These are phyloP conservation scores for Fragosphaeria purpurea DNA, from an alignment of 2,329 filamentous ascomycete species.

Conservation along the genomic window DNA sequence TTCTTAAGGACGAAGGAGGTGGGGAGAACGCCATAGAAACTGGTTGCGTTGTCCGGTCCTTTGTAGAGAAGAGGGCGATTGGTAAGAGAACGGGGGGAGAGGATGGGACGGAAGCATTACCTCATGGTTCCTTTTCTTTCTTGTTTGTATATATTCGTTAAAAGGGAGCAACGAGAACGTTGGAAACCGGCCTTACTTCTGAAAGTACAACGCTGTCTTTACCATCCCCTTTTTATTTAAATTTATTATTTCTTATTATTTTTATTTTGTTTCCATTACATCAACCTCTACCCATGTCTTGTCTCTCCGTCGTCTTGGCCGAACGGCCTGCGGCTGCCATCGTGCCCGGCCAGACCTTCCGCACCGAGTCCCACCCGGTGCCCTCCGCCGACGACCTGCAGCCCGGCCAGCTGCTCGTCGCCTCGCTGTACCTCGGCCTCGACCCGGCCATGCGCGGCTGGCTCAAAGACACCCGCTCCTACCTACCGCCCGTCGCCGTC, in stretches of 20 bases:
- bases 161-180: too few species aligned
- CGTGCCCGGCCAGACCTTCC: slow-evolving; percentile 56
- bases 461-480: slow-evolving; percentile 40
- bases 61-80: too few species aligned
- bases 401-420: slow-evolving; percentile 43
- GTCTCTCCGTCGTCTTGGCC: slow-evolving; percentile 44
- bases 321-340: slow-evolving; percentile 52
- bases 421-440: slow-evolving; percentile 43
- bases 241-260: not conserved
- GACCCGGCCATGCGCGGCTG: slow-evolving; percentile 57
- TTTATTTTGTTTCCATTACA: not conserved
- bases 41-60: too few species aligned
- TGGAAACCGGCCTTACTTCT: too few species aligned
- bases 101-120: too few species aligned
- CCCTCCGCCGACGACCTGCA: slow-evolving; percentile 37
- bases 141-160: too few species aligned
- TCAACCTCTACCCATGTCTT: not conserved
- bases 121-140: too few species aligned
- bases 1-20: too few species aligned
- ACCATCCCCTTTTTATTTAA: not conserved
- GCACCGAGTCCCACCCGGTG: slow-evolving; percentile 37
- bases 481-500: slow-evolving; percentile 50
- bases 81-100: too few species aligned
- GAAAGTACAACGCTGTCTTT: too few species aligned
- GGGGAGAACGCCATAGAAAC: too few species aligned